phyloP scores from a whole-genome alignment of 768 basidiomycete species.

The Pisolithus marmoratus region DNA sequence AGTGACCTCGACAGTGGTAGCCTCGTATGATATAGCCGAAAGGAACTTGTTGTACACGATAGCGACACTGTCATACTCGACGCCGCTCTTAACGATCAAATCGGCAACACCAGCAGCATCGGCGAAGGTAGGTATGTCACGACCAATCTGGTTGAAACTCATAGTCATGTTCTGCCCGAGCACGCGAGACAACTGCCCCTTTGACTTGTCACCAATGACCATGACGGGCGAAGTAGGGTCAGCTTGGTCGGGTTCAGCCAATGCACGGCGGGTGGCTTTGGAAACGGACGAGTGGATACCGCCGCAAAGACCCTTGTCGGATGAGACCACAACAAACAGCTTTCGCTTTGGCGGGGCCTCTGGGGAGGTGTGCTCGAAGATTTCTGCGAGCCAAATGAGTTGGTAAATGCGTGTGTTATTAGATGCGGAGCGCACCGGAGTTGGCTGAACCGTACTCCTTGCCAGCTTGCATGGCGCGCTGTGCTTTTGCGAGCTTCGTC shows the following conservation, averaged over 20 bases:
- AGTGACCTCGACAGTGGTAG: conserved; percentile 68
- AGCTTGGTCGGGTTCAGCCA: conserved; percentile 44
- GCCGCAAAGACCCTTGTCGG: conserved; percentile 99
- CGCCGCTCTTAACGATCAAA: conserved; percentile 78
- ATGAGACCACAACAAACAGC: conserved; percentile 92
- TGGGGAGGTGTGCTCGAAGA: conserved; percentile 73
- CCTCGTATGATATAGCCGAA: conserved; percentile 87
- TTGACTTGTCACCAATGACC: conserved; percentile 96
- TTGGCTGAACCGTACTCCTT: conserved; percentile 93
- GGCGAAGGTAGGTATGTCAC: conserved; percentile 94
- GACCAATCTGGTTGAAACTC: conserved; percentile 97
- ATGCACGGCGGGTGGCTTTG: conserved; percentile 76
- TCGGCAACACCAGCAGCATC: conserved; percentile 95
- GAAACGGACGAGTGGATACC: conserved; percentile 98
- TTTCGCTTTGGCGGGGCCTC: conserved; percentile 68
- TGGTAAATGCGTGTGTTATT: not conserved
- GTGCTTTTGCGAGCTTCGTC: conserved; percentile 92
- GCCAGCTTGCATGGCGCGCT: conserved; percentile 86
- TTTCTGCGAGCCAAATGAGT: conserved; percentile 47
- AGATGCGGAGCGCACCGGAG: conserved; percentile 48
- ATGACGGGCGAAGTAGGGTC: conserved; percentile 66
- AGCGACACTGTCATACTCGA: conserved; percentile 80
- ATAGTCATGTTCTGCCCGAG: conserved; percentile 63
- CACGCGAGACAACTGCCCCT: conserved; percentile 77
- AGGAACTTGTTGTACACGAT: conserved; percentile 83